Conservation (phyloP, 371 early-diverging fungal species). For the Syncephalastrum sp. region DNA sequence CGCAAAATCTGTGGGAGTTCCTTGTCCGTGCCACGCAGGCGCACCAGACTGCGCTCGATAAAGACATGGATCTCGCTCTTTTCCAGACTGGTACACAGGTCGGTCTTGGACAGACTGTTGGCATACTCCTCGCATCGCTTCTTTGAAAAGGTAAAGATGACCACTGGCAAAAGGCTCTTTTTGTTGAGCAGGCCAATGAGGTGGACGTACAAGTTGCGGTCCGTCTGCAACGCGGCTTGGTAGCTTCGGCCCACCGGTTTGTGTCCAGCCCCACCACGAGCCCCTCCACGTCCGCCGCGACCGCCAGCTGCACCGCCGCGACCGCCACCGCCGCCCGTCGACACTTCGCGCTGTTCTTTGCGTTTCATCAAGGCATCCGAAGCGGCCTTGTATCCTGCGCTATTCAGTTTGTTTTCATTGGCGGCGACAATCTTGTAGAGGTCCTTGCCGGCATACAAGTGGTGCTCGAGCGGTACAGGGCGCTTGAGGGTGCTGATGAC, state of each 20-base stretch:
- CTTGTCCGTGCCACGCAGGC: conserved; percentile 80
- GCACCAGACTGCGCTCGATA: conserved; percentile 75
- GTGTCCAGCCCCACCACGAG: conserved; percentile 38
- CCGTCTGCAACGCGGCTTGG: conserved; percentile 46
- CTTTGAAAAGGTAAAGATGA: conserved; percentile 97
- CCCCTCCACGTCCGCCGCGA: conserved; percentile 39
- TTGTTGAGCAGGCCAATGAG: conserved; percentile 76
- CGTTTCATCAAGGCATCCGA: conserved; percentile 58
- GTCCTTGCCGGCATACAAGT: conserved; percentile 83
- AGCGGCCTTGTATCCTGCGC: conserved; percentile 60
- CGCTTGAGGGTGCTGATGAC: conserved; percentile 97
- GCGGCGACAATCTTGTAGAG: conserved; percentile 87
- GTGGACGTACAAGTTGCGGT: conserved; percentile 79
- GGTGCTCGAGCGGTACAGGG: conserved; percentile 98
- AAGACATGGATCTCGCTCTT: conserved; percentile 89
- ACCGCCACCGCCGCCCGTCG: conserved; percentile 29
- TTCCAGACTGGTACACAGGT: conserved; percentile 75
- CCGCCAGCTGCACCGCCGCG: conserved; percentile 35
- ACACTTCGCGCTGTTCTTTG: conserved; percentile 47
- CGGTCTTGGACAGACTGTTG: conserved; percentile 68
- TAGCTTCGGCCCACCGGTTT: conserved; percentile 41
- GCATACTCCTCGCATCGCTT: conserved; percentile 97
- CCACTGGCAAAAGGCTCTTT: conserved; percentile 85
- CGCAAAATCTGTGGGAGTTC: conserved; percentile 90
- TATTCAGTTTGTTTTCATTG: conserved; percentile 45